Percentiles rank a stretch among this genome's conserved stretches.
Conservation (phyloP, 2,329 filamentous ascomycete genomes). For the Celoporthe dispersa region DNA sequence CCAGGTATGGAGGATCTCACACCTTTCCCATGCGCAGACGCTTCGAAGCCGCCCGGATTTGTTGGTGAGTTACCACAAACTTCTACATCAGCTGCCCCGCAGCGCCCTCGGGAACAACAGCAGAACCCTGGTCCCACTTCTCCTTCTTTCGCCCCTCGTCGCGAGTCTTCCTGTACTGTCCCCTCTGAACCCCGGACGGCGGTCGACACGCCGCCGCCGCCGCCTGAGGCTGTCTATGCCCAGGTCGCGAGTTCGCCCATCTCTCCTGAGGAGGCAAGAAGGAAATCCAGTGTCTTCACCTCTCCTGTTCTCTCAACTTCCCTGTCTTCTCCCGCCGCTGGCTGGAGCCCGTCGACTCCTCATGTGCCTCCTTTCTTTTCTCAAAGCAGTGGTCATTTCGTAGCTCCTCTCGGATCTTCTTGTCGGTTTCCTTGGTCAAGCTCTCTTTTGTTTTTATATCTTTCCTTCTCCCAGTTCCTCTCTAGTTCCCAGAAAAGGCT, state of each 20-base stretch:
- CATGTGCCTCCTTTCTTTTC: constrained; percentile 53
- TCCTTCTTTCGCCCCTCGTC: constrained; percentile 33
- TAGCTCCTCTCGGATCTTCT: constrained; percentile 55
- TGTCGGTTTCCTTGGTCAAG: constrained; percentile 53
- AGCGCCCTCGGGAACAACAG: constrained; percentile 17
- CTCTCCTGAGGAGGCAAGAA: constrained; percentile 35
- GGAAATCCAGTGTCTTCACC: constrained; percentile 37
- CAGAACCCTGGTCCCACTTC: constrained; percentile 35
- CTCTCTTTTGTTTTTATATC: background rate
- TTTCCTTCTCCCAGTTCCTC: constrained; percentile 22
- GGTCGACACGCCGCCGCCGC: constrained; percentile 38
- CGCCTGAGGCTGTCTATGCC: constrained; percentile 33
- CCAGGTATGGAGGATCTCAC: constrained; percentile 55
- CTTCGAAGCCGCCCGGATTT: constrained; percentile 52
- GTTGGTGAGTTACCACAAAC: constrained; percentile 59
- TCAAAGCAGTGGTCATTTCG: constrained; percentile 57
- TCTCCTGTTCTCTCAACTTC: constrained; percentile 40
- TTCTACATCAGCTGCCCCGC: constrained; percentile 37
- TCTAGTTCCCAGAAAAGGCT: constrained; percentile 37
- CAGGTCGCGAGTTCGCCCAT: constrained; percentile 34
- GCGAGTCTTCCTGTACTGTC: constrained; percentile 32
- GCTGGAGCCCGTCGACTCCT: constrained; percentile 38
- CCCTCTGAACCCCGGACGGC: constrained; percentile 34
- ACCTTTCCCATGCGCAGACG: constrained; percentile 52
- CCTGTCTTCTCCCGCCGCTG: constrained; percentile 39